Evolutionary conservation across 2,329 filamentous ascomycete species (phyloP).

Genomic region (Leptographium wingfieldii): DNA sequence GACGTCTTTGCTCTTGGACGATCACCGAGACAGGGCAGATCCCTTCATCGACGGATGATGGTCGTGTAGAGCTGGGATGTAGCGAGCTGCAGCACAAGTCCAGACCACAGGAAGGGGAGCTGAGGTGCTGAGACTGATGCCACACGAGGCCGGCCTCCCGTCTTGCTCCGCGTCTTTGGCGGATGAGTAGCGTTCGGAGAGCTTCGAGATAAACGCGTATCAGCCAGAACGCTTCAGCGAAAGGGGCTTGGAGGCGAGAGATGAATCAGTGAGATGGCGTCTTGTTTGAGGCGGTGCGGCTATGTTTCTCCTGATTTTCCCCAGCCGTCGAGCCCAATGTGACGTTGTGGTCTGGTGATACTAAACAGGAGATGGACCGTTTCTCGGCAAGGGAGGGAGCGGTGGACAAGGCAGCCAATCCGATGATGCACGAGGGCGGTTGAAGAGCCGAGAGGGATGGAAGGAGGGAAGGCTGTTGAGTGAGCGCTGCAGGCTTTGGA

Average conservation of each 20-base stretch:
- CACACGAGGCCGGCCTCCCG: background rate
- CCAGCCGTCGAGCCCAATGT: background rate
- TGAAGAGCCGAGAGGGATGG: background rate
- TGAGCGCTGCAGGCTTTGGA: background rate
- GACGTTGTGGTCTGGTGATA: conserved; percentile 2
- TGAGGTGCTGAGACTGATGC: background rate
- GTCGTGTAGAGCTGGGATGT: background rate
- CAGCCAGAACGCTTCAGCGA: background rate
- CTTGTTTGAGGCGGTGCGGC: background rate
- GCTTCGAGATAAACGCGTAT: background rate
- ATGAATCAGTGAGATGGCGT: background rate
- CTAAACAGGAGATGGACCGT: background rate
- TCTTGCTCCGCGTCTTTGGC: background rate
- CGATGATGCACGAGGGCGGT: background rate
- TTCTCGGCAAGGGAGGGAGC: background rate
- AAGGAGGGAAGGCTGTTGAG: background rate
- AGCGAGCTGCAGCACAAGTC: background rate
- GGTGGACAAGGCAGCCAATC: background rate
- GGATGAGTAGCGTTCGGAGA: background rate
- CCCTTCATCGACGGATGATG: background rate
- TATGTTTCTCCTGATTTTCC: background rate
- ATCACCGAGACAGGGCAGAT: background rate
- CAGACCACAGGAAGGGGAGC: background rate
- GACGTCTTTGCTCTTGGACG: background rate
- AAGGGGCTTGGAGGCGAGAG: background rate